Evolutionary conservation across 441 rosid species (phyloP), one percentile per base, ranked within the genome.

Genomic region (Adansonia madagascariensis): DNA sequence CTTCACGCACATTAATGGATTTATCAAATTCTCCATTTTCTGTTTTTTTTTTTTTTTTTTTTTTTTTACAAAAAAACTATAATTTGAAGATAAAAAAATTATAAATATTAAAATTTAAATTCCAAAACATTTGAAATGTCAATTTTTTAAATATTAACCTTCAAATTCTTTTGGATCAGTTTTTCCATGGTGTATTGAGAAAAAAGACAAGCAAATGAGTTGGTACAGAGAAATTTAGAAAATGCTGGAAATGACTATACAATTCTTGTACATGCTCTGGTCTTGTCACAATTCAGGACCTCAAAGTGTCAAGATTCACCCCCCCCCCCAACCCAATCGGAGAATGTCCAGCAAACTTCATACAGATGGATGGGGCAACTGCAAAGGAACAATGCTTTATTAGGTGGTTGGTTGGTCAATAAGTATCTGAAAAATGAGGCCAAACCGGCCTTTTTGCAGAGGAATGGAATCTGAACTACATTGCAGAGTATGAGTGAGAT

Each of bases 351-450:
- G 43, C 3, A 27, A n/a, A 12, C 43, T 27, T 27, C 17, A 27
- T 14, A 63, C 46, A 35, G 46, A 35, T 20, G 49, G 74, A 59
- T 50, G 72, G 70, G 57, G 41, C 61, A 56, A n/a, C 44, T 72
- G 74, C 39, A 56, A 75, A 35, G 56, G 61, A 78, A 73, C 46
- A 60, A 74, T 39, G 61, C 63, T 67, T 66, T 50, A 31, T 47
- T 17, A 66, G 74, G 35, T 39, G 71, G 71, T 24, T 49, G 55
- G 76, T 20, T 43, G 46, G 46, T 43, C 35, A 14, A 18, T 14
- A 69, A 12, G 62, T 61, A 52, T 60, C 63, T 50, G 61, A 70
- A 57, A 74, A 4, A 35, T 72, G 49, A 64, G 77, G 70, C 78
- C 68, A 63, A 57, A 72, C 39, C 6, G 22, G 74, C 75, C 66